Evolutionary conservation across 2,329 filamentous ascomycete genomes (phyloP).

Genomic region (Elsinoe perseae): DNA sequence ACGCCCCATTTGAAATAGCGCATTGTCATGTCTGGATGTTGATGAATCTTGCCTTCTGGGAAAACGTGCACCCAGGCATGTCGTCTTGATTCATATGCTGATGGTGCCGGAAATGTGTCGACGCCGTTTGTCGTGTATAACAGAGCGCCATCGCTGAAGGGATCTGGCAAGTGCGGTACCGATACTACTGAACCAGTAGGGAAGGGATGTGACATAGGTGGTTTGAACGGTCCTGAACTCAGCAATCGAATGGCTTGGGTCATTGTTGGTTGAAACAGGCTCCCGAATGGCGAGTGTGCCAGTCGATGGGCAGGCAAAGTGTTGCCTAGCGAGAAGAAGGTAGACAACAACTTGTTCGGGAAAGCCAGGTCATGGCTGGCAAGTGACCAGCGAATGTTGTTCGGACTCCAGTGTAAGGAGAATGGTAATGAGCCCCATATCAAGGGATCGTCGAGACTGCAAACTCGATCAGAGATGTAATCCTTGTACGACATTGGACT

Average conservation of each 20-base stretch:
- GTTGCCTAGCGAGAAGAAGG: conserved; percentile 85
- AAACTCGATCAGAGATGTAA: conserved; percentile 17
- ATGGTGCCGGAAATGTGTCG: conserved; percentile 63
- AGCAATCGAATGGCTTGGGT: conserved; percentile 78
- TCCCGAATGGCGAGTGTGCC: conserved; percentile 69
- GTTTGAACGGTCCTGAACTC: conserved; percentile 41
- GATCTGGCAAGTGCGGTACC: conserved; percentile 39
- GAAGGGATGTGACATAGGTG: conserved; percentile 12
- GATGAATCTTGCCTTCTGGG: conserved; percentile 89
- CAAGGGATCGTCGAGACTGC: conserved; percentile 83
- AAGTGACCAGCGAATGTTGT: conserved; percentile 78
- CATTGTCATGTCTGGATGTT: conserved; percentile 68
- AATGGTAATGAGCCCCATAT: conserved; percentile 86
- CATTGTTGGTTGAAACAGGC: conserved; percentile 83
- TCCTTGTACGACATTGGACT: conserved; percentile 21
- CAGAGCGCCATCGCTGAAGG: conserved; percentile 46
- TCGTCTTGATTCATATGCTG: conserved; percentile 60
- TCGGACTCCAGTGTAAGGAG: conserved; percentile 60
- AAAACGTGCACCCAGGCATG: conserved; percentile 91
- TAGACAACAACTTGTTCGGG: conserved; percentile 63
- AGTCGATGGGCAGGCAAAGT: conserved; percentile 81
- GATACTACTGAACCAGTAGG: conserved; percentile 4
- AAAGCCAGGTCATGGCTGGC: conserved; percentile 96
- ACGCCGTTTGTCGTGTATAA: conserved; percentile 59
- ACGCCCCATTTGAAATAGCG: conserved; percentile 99